Evolutionary conservation across 1,284 basidiomycete species (phyloP), one percentile per base, ranked within the genome.

Genomic region (Neonothopanus nambi): DNA sequence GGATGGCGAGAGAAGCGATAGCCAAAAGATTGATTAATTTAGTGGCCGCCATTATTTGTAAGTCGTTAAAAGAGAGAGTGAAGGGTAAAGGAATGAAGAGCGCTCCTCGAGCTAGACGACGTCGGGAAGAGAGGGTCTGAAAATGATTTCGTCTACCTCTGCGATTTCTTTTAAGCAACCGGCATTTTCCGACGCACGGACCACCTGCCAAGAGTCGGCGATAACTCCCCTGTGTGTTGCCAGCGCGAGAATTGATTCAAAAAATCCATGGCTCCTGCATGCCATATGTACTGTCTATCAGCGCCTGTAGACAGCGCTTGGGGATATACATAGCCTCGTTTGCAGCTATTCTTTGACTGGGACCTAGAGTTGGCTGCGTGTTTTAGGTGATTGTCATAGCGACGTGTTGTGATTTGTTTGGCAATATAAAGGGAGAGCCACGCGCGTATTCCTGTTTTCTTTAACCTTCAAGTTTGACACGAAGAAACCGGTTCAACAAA

Each of bases 381-480:
- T 33, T 33, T 33, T 33, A 11, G 9, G 30, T 2, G 30, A 33
- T 33, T 33, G 30, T 33, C 30, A 33, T 33, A 33, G 30, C 30
- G 8, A 33, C 30, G 30, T 33, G 8, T 33, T 33, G 30, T 33
- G 30, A 13, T 33, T 33, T 33, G 30, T 33, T 33, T 33, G 30
- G 30, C 30, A 33, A 33, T 33, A 33, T 33, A 33, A 33, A 33
- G 30, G 30, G 13, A 8, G 30, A 9, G 4, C 20, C 15, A 23
- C 40, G 40, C 30, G 13, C 28, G 15, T 37, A 17, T 17, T 33
- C 23, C 35, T 21, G 30, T 35, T 42, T 36, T 35, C 76, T 74
- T 75, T 72, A 75, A 83, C 85, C 85, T 83, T 78, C 86, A 89
- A 87, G 82, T 87, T 86, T 82, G 80, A 79, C 78, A 83, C 79